Evolutionary conservation across 805 yeast species (phyloP), one percentile per base, ranked within the genome.

Genomic region (Hanseniaspora mollemarum): DNA sequence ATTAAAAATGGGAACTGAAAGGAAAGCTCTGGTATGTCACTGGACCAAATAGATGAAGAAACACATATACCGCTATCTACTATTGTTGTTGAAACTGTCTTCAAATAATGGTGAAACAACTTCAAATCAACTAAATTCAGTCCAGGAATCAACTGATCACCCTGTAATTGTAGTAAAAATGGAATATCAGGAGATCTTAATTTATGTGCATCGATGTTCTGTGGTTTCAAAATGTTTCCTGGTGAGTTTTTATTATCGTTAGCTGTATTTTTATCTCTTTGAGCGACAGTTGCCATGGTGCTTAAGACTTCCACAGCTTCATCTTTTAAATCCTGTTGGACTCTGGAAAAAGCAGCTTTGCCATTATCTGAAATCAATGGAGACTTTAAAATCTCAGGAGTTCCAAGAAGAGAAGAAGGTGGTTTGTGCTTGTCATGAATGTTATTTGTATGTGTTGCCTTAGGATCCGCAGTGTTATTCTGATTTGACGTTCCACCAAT

Each of bases 51-150:
- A 56, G 81, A 77, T 1, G 62, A 58, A 28, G 81, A 78, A 56
- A 83, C 94, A 29, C 90, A 82, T 31, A 88, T 86, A 1, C 95
- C 95, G 0, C 96, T 94, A 1, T 81, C 87, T 0, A 94, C 83
- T 43, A 90, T 85, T 0, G 96, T 84, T 36, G 80, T 79, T 66
- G 94, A 83, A 3, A 87, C 96, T 36, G 76, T 79, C 0, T 87
- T 77, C 6, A 88, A 81, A 64, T 87, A 90, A 65, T 88, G 95
- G 63, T 86, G 83, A 78, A 90, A 83, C 42, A 90, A 69, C 57
- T 82, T 74, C 54, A 90, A 68, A 64, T 90, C 96, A 29, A 83
- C 68, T 74, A 83, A 70, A 63, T 85, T 83, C 43, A 83, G 67
- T 49, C 61, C 65, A 13, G 65, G 69, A 21, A 45, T 32, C 13